Conservation (phyloP, 129 eudicot genomes). For the Rutidosis leptorrhynchoides region DNA sequence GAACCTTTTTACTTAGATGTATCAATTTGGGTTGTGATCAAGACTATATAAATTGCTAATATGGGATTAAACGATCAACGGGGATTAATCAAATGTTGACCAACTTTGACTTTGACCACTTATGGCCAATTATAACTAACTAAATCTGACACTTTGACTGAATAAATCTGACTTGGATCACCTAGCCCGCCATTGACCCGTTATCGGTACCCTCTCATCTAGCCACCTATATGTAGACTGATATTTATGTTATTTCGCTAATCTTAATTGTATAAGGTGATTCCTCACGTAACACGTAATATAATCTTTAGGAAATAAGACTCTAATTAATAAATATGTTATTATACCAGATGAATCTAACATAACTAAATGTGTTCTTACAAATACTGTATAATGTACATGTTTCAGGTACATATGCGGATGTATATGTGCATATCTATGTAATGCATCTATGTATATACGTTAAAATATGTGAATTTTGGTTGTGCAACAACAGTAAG, state of each 20-base stretch:
- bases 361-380: background rate
- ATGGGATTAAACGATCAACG: too few relatives aligned
- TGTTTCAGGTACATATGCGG: background rate
- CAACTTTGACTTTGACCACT: too few relatives aligned
- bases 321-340: background rate
- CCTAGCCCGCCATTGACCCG: background rate
- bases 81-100: too few relatives aligned
- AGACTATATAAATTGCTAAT: too few relatives aligned
- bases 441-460: background rate
- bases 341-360: background rate
- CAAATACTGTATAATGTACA: background rate
- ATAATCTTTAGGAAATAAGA: conserved; percentile 9
- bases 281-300: background rate
- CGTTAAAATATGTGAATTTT: background rate
- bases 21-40: background rate
- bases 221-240: background rate
- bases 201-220: background rate
- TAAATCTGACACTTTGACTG: too few relatives aligned
- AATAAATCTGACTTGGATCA: too few relatives aligned
- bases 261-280: background rate
- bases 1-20: background rate
- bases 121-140: too few relatives aligned
- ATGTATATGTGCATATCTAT: background rate
- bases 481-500: background rate
- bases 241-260: background rate